phyloP scores from a whole-genome alignment of 1,284 basidiomycete genomes.

The Apiotrichum porosum region DNA sequence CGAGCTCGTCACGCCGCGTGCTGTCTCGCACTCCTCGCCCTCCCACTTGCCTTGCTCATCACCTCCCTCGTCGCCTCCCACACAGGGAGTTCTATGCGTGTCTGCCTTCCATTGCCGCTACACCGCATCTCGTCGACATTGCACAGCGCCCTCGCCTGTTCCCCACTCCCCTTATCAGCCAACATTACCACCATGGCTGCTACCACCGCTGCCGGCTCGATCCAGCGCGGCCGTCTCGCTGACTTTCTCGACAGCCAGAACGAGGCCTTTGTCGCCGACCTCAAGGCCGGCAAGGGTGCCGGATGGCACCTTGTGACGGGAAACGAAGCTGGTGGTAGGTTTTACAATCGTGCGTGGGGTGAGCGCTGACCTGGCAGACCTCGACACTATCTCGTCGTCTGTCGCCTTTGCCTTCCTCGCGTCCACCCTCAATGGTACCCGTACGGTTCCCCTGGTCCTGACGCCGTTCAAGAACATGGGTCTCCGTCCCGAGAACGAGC shows the following conservation, averaged over 20 bases:
- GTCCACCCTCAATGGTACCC: constrained; percentile 53
- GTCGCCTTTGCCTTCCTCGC: constrained; percentile 73
- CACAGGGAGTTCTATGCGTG: constrained; percentile 27
- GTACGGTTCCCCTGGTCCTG: constrained; percentile 69
- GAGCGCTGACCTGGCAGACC: constrained; percentile 57
- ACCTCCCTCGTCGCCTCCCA: constrained; percentile 1
- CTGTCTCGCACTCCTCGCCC: background rate
- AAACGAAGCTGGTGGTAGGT: constrained; percentile 83
- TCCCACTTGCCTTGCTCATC: constrained; percentile 1
- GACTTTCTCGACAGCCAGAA: constrained; percentile 50
- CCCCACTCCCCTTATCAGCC: no score
- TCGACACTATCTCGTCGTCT: constrained; percentile 78
- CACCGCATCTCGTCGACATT: constrained; percentile 23
- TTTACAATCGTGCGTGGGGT: background rate
- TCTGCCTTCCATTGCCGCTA: constrained; percentile 36
- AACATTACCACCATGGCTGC: constrained; percentile 4
- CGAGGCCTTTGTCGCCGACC: constrained; percentile 52
- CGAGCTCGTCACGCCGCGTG: background rate
- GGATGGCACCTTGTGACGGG: constrained; percentile 83
- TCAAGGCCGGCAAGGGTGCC: constrained; percentile 49
- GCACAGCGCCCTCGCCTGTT: constrained; percentile 24
- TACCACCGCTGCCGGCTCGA: background rate
- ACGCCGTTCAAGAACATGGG: constrained; percentile 64
- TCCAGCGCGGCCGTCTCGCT: constrained; percentile 26
- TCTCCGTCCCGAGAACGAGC: constrained; percentile 80